These are phyloP conservation scores for Candida nanaspora DNA, from an alignment of 805 yeast species.

Conservation along the genomic window DNA sequence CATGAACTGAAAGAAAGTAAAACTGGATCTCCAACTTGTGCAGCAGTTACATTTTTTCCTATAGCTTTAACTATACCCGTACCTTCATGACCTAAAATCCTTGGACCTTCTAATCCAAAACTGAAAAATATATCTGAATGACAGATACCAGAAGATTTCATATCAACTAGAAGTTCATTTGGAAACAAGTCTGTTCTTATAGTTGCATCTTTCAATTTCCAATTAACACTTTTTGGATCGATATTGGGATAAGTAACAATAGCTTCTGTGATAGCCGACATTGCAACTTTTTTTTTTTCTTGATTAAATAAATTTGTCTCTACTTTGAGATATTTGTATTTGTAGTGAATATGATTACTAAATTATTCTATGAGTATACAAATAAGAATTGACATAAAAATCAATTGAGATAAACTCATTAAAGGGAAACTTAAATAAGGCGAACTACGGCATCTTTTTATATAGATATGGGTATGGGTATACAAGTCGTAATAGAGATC, in stretches of 20 bases:
- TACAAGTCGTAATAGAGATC: no score
- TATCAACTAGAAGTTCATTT: conserved; percentile 42
- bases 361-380: no score
- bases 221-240: not conserved
- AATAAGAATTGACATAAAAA: no score
- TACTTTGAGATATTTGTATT: no score
- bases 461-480: no score
- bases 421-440: no score
- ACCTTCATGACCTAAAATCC: conserved; percentile 34
- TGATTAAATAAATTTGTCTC: no score
- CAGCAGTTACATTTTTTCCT: conserved; percentile 34
- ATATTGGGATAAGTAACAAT: not conserved
- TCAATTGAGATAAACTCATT: no score
- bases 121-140: conserved; percentile 60
- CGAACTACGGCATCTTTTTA: no score
- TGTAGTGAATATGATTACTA: no score
- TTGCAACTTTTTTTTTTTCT: no score
- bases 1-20: not conserved
- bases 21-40: conserved; percentile 35
- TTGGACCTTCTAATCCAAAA: conserved; percentile 6
- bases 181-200: conserved; percentile 1
- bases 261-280: not conserved
- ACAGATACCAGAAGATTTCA: conserved; percentile 60
- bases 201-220: not conserved
- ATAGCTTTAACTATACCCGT: conserved; percentile 36